Evolutionary conservation across 129 eudicot genomes (phyloP).

Genomic region (Cynara cardunculus): DNA sequence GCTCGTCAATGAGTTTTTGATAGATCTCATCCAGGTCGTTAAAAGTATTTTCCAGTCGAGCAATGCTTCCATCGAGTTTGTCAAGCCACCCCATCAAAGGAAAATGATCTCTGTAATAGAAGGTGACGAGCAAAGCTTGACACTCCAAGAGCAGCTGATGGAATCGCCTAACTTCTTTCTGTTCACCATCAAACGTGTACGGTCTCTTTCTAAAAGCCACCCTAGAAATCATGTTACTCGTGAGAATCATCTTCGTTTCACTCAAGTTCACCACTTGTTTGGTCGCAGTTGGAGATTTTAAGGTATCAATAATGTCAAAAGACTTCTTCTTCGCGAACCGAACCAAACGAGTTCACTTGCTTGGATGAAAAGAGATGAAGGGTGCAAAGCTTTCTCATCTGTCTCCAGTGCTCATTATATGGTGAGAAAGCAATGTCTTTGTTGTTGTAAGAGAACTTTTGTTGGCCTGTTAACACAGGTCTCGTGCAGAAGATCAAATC

Average conservation of each 20-base stretch:
- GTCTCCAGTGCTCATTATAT: neutral
- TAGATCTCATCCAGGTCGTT: constrained; percentile 11
- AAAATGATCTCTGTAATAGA: constrained; percentile 15
- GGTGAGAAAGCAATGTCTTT: neutral
- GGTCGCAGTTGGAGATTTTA: neutral
- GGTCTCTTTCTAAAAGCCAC: constrained; percentile 13
- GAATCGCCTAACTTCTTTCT: neutral
- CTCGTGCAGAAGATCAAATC: neutral
- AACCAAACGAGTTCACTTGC: neutral
- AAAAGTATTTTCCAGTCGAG: constrained; percentile 1
- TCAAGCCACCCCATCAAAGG: constrained; percentile 28
- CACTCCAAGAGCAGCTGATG: neutral
- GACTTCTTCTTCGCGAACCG: neutral
- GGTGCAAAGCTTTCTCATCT: constrained; percentile 2
- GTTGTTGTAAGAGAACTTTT: neutral
- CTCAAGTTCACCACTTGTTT: neutral
- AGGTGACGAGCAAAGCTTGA: neutral
- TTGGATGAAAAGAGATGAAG: neutral
- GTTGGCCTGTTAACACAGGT: neutral
- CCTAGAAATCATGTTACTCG: constrained; percentile 12
- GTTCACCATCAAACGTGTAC: neutral
- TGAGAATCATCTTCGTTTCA: neutral
- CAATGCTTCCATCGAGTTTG: constrained; percentile 11
- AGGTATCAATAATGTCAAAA: neutral
- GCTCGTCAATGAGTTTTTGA: constrained; percentile 18